These are phyloP conservation scores for Ensete glaucum DNA, from an alignment of 176 grass and related monocot genomes.

Conservation along the genomic window DNA sequence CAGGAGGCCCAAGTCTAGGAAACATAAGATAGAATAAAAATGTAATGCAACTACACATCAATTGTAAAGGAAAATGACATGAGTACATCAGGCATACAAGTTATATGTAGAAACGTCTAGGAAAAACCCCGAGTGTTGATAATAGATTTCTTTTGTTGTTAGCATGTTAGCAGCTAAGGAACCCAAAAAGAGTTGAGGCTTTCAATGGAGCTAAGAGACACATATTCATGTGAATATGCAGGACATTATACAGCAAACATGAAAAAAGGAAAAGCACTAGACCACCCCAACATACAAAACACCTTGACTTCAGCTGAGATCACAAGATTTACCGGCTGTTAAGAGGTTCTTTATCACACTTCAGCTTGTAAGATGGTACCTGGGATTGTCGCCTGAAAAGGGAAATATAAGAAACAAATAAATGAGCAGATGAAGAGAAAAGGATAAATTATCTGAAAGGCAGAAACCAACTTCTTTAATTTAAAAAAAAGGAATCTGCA, in stretches of 20 bases:
- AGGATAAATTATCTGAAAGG: slow-evolving; percentile 12
- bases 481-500: too few relatives aligned
- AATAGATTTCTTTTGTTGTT: background rate
- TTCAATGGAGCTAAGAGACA: background rate
- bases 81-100: background rate
- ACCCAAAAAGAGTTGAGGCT: background rate
- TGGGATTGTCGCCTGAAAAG: slow-evolving; percentile 84
- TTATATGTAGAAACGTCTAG: background rate
- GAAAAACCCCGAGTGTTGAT: background rate
- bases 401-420: slow-evolving; percentile 12
- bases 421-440: background rate
- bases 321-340: slow-evolving; percentile 51
- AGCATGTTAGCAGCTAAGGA: background rate
- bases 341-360: slow-evolving; percentile 85
- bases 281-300: background rate
- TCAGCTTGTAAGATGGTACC: slow-evolving; percentile 76
- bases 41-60: slow-evolving; percentile 5
- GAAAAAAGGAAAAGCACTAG: background rate
- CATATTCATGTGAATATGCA: background rate
- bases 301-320: background rate
- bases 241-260: background rate
- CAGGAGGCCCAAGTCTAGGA: slow-evolving; percentile 87
- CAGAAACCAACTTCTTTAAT: background rate
- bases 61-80: background rate
- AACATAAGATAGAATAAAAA: slow-evolving; percentile 11